These are phyloP conservation scores for Auricularia sp. DNA, from an alignment of 768 basidiomycete genomes.

Conservation along the genomic window DNA sequence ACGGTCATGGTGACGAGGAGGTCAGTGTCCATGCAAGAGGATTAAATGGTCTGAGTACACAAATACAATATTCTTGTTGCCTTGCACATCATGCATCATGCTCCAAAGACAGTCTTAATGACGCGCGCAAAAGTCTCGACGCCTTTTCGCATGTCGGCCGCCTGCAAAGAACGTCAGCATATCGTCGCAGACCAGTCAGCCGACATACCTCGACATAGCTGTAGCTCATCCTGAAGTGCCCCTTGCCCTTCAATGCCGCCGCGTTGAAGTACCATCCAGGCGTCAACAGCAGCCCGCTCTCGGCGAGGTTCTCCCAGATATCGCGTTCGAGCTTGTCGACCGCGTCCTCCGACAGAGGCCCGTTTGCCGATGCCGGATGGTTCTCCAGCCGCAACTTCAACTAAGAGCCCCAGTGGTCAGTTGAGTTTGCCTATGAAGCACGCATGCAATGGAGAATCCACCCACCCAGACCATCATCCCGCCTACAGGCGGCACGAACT, in stretches of 20 bases:
- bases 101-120: background rate
- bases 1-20: too few species aligned
- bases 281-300: slow-evolving; percentile 50
- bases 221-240: background rate
- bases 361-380: slow-evolving; percentile 32
- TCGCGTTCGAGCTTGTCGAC: slow-evolving; percentile 39
- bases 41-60: too few species aligned
- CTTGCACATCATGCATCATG: background rate
- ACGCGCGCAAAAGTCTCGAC: background rate
- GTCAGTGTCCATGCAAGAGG: too few species aligned
- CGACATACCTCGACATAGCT: background rate
- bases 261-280: slow-evolving; percentile 43
- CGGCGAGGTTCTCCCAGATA: slow-evolving; percentile 50
- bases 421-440: background rate
- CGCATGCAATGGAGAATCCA: background rate
- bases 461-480: slow-evolving; percentile 77
- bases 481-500: slow-evolving; percentile 65
- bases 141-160: background rate
- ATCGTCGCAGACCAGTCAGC: background rate
- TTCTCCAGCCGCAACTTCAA: slow-evolving; percentile 41
- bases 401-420: background rate
- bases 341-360: slow-evolving; percentile 20
- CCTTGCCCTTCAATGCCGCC: background rate
- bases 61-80: too few species aligned
- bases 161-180: background rate